A percentile compares a stretch with the other conserved stretches of the same genome.
phyloP scores from a whole-genome alignment of 116 monocot genomes.

The Papilionanthe hybrid region DNA sequence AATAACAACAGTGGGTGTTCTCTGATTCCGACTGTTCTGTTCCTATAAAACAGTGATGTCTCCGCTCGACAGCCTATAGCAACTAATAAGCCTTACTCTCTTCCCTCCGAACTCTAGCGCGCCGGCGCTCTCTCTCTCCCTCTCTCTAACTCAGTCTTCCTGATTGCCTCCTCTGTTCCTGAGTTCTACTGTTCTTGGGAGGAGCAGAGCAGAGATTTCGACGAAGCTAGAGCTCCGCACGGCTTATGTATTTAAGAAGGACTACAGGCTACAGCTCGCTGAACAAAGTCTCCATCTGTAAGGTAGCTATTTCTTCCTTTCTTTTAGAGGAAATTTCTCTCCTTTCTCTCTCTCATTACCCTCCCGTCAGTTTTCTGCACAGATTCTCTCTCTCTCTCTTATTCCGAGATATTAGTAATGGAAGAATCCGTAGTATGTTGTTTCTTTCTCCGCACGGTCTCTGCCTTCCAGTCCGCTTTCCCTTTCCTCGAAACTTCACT shows the following conservation, averaged over 20 bases:
- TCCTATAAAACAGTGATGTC: not conserved
- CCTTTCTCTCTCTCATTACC: not conserved
- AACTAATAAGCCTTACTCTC: not conserved
- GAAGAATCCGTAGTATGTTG: not conserved
- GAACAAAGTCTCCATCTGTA: not conserved
- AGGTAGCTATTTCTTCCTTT: not conserved
- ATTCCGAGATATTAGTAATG: not conserved
- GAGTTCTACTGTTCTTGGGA: not conserved
- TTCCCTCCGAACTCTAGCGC: not conserved
- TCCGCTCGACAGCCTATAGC: not conserved
- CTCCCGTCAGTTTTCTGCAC: not conserved
- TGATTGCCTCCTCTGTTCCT: no score
- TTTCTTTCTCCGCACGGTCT: conserved; percentile 2
- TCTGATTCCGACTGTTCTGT: not conserved
- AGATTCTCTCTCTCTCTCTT: not conserved
- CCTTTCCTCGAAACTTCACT: conserved; percentile 4
- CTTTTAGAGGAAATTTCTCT: not conserved
- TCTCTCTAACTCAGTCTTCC: not conserved
- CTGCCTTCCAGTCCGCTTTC: not conserved
- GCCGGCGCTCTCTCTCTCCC: not conserved
- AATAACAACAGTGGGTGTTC: not conserved
- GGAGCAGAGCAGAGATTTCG: not conserved
- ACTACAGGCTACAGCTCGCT: not conserved
- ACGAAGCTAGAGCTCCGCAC: not conserved
- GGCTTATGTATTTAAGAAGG: not conserved